phyloP scores from a whole-genome alignment of 768 basidiomycete genomes.

The Pleurotus giganteus region DNA sequence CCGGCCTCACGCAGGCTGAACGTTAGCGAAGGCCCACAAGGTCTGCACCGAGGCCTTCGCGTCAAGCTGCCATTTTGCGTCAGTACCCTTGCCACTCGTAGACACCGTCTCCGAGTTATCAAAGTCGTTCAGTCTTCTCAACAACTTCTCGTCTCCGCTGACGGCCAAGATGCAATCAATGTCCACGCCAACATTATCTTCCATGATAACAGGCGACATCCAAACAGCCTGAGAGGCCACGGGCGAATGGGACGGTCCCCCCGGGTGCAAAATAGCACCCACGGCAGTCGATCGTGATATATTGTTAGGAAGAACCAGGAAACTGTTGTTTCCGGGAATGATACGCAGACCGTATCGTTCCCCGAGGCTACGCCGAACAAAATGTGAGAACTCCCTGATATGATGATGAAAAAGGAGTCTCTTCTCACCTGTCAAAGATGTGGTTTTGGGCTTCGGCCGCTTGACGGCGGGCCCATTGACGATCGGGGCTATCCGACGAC shows the following conservation, averaged over 20 bases:
- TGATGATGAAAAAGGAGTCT: background rate
- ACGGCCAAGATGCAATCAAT: conserved; percentile 21
- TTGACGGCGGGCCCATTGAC: conserved; percentile 82
- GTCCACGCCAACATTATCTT: conserved; percentile 24
- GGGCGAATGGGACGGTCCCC: conserved; percentile 43
- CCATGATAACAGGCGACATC: conserved; percentile 37
- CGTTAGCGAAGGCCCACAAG: conserved; percentile 20
- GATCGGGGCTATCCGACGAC: conserved; percentile 47
- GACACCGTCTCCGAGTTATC: conserved; percentile 71
- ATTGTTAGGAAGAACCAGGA: conserved; percentile 82
- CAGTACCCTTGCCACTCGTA: conserved; percentile 72
- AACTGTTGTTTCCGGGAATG: conserved; percentile 75
- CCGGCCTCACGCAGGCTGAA: background rate
- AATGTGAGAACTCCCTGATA: background rate
- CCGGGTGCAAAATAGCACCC: conserved; percentile 73
- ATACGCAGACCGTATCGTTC: conserved; percentile 83
- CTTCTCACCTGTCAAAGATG: conserved; percentile 75
- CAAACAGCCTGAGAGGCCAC: conserved; percentile 36
- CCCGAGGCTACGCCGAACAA: conserved; percentile 50
- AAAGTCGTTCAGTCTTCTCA: conserved; percentile 73
- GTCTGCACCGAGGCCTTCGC: conserved; percentile 27
- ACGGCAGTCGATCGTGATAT: conserved; percentile 83
- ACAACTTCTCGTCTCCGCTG: conserved; percentile 75
- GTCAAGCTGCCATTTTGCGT: conserved; percentile 68
- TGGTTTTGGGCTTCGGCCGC: conserved; percentile 93